A percentile compares a stretch with the other conserved stretches of the same genome.
Evolutionary conservation across 345 rosid genomes (phyloP).

Genomic region (Linum lewisii): DNA sequence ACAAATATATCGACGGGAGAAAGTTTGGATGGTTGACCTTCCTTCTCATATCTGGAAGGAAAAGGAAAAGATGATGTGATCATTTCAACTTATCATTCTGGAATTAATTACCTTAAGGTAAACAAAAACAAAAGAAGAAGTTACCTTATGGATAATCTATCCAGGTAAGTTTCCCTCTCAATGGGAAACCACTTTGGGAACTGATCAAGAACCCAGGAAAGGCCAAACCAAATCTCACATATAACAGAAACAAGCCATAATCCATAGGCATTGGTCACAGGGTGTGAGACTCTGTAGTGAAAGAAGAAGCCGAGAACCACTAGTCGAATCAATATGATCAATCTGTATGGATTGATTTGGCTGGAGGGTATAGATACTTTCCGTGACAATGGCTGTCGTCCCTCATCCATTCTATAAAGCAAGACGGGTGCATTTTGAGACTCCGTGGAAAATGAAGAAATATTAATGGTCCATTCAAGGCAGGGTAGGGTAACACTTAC

Average conservation of each 20-base stretch:
- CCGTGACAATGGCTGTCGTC: slow-evolving; percentile 46
- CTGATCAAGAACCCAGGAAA: slow-evolving; percentile 56
- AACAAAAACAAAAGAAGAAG: too few relatives aligned
- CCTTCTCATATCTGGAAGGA: too few relatives aligned
- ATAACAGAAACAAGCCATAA: slow-evolving; percentile 53
- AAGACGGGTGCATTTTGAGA: background rate
- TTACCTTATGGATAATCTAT: slow-evolving; percentile 48
- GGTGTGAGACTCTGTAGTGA: slow-evolving; percentile 41
- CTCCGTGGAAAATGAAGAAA: too few relatives aligned
- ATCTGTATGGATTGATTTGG: slow-evolving; percentile 48
- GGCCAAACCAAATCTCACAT: slow-evolving; percentile 50
- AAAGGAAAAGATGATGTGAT: too few relatives aligned
- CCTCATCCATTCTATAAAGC: slow-evolving; percentile 42
- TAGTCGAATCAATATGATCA: slow-evolving; percentile 43
- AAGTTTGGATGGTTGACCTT: background rate
- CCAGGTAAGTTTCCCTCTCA: slow-evolving; percentile 48
- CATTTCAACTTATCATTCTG: too few relatives aligned
- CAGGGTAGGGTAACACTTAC: slow-evolving; percentile 32
- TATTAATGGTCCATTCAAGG: too few relatives aligned
- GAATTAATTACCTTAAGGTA: too few relatives aligned
- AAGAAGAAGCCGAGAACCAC: slow-evolving; percentile 43
- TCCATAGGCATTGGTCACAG: slow-evolving; percentile 40
- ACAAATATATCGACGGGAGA: background rate
- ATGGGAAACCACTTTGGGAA: slow-evolving; percentile 55
- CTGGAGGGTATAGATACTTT: slow-evolving; percentile 36